Conservation (phyloP, 495 filamentous ascomycete species). For the Lophium mytilinum region DNA sequence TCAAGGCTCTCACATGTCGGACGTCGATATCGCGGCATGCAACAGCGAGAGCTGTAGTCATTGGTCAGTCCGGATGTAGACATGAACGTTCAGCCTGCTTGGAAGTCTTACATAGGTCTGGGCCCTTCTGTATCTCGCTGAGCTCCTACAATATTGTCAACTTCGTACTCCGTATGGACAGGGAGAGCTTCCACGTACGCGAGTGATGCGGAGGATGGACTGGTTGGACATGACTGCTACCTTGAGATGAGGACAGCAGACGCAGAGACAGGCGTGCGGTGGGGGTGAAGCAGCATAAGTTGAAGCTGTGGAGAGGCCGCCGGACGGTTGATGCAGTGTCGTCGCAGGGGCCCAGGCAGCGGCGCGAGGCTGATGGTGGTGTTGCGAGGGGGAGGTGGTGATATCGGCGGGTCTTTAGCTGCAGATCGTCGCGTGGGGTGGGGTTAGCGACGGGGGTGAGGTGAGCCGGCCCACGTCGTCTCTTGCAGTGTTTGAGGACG, state of each 20-base stretch:
- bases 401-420: no score
- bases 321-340: no score
- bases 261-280: background rate
- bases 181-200: slow-evolving; percentile 44
- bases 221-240: slow-evolving; percentile 63
- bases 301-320: background rate
- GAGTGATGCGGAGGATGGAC: slow-evolving; percentile 75
- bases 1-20: slow-evolving; percentile 76
- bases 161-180: slow-evolving; percentile 3
- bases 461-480: no score
- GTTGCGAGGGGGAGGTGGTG: no score
- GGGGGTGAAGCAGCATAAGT: background rate
- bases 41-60: slow-evolving; percentile 64
- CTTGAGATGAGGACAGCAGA: background rate
- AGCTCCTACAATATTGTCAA: slow-evolving; percentile 55
- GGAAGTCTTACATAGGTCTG: slow-evolving; percentile 64
- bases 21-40: slow-evolving; percentile 80
- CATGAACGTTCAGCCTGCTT: background rate
- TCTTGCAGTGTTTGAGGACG: no score
- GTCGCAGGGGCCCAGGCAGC: background rate
- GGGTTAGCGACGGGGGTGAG: no score
- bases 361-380: background rate
- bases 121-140: slow-evolving; percentile 67
- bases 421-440: no score
- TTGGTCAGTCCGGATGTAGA: slow-evolving; percentile 6